These are phyloP conservation scores for Talaromyces proteolyticus DNA, from an alignment of 495 filamentous ascomycete species.

Conservation along the genomic window DNA sequence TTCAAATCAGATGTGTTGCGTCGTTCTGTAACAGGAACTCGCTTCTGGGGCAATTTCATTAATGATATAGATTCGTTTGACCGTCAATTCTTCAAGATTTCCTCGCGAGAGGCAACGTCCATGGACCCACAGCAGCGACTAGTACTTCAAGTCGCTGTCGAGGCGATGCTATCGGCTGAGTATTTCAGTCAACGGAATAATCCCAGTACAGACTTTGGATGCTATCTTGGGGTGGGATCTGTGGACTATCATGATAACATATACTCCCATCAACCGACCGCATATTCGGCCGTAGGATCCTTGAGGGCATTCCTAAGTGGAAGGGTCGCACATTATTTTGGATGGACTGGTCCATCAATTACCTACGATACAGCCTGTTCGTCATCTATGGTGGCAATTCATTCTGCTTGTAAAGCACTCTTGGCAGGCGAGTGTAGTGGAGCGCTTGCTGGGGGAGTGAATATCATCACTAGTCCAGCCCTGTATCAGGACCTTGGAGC, in stretches of 20 bases:
- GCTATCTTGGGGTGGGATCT: slow-evolving; percentile 24
- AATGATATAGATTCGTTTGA: slow-evolving; percentile 41
- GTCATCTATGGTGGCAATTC: slow-evolving; percentile 31
- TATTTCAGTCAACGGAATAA: slow-evolving; percentile 17
- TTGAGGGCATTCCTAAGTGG: slow-evolving; percentile 29
- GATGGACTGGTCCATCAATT: slow-evolving; percentile 40
- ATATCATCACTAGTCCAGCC: slow-evolving; percentile 29
- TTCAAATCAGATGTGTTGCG: slow-evolving; percentile 27
- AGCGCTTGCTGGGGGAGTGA: slow-evolving; percentile 33
- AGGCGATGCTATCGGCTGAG: slow-evolving; percentile 40
- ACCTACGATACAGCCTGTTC: slow-evolving; percentile 45
- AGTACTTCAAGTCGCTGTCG: slow-evolving; percentile 41
- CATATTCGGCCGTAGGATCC: slow-evolving; percentile 28
- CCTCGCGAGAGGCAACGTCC: slow-evolving; percentile 34
- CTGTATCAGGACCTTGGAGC: slow-evolving; percentile 28
- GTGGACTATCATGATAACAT: slow-evolving; percentile 30
- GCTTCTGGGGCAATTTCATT: slow-evolving; percentile 45
- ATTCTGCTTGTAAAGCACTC: slow-evolving; percentile 29
- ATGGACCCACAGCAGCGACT: slow-evolving; percentile 51
- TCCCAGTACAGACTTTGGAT: slow-evolving; percentile 21
- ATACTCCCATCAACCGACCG: slow-evolving; percentile 19
- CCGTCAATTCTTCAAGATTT: slow-evolving; percentile 46
- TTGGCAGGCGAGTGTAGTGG: slow-evolving; percentile 25
- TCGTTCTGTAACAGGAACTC: slow-evolving; percentile 18
- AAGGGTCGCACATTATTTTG: slow-evolving; percentile 34